A percentile compares a stretch with the other conserved stretches of the same genome.
phyloP scores from a whole-genome alignment of 805 yeast species.

The Sugiyamaella floridensis region DNA sequence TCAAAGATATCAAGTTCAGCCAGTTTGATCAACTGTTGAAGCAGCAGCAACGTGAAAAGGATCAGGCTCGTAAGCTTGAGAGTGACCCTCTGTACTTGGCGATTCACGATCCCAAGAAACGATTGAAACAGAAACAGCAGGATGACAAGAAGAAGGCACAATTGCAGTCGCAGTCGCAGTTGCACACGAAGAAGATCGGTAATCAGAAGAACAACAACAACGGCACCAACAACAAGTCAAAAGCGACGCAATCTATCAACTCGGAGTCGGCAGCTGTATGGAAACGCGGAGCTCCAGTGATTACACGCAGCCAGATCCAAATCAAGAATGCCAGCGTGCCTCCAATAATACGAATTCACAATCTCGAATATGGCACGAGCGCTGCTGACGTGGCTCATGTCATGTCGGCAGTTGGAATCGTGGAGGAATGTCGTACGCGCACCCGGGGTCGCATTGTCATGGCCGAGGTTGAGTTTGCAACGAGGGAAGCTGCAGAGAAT shows the following conservation, averaged over 20 bases:
- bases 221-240: not conserved
- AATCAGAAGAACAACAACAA: not conserved
- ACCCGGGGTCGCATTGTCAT: conserved; percentile 12
- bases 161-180: too few species aligned
- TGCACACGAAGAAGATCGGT: too few species aligned
- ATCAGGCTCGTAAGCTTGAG: not conserved
- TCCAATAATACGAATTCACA: conserved; percentile 25
- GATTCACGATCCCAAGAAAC: conserved; percentile 3
- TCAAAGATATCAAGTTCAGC: not conserved
- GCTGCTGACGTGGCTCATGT: conserved; percentile 26
- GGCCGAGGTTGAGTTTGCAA: conserved; percentile 25
- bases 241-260: not conserved
- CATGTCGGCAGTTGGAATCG: conserved; percentile 21
- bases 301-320: not conserved
- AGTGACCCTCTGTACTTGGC: conserved; percentile 5
- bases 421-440: conserved; percentile 18
- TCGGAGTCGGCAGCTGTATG: not conserved
- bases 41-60: not conserved
- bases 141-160: not conserved
- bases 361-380: conserved; percentile 30
- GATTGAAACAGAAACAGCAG: not conserved
- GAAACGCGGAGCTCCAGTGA: not conserved
- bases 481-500: conserved; percentile 24
- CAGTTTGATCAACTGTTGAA: not conserved
- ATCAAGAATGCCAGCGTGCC: conserved; percentile 19